Conservation (phyloP, 2,329 filamentous ascomycete genomes). For the Metarhizium sp. region DNA sequence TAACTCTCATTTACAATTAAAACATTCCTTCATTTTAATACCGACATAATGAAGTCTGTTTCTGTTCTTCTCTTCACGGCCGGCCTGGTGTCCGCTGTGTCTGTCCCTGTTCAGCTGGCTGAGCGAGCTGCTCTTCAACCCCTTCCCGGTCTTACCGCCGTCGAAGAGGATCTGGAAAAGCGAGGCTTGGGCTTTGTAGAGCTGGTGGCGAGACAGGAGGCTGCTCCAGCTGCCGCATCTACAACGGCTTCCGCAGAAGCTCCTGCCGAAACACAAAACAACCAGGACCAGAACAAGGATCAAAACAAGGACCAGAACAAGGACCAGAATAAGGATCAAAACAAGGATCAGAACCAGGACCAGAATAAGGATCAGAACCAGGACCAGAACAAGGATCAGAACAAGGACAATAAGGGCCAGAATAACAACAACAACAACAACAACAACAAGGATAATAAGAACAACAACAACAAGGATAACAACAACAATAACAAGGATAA, state of each 20-base stretch:
- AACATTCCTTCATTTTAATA: no score
- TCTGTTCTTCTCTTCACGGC: slow-evolving; percentile 18
- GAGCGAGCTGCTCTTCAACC: slow-evolving; percentile 7
- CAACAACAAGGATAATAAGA: background rate
- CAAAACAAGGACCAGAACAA: background rate
- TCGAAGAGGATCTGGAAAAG: background rate
- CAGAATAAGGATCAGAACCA: slow-evolving; percentile 7
- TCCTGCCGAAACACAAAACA: background rate
- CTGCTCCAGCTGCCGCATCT: background rate
- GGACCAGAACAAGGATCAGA: background rate
- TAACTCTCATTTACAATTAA: background rate
- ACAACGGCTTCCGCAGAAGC: background rate
- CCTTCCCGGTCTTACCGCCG: background rate
- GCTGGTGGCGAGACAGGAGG: background rate
- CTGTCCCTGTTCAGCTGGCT: slow-evolving; percentile 14
- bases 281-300: background rate
- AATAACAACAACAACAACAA: background rate
- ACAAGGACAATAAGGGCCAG: slow-evolving; percentile 7
- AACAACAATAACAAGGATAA: slow-evolving; percentile 7
- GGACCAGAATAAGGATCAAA: background rate
- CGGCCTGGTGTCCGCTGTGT: slow-evolving; percentile 21
- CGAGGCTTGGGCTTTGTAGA: background rate
- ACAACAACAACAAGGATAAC: slow-evolving; percentile 6
- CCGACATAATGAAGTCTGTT: slow-evolving; percentile 18
- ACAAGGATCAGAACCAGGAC: slow-evolving; percentile 1